Evolutionary conservation across 1,284 basidiomycete species (phyloP).

Genomic region (Bjerkandera adusta): DNA sequence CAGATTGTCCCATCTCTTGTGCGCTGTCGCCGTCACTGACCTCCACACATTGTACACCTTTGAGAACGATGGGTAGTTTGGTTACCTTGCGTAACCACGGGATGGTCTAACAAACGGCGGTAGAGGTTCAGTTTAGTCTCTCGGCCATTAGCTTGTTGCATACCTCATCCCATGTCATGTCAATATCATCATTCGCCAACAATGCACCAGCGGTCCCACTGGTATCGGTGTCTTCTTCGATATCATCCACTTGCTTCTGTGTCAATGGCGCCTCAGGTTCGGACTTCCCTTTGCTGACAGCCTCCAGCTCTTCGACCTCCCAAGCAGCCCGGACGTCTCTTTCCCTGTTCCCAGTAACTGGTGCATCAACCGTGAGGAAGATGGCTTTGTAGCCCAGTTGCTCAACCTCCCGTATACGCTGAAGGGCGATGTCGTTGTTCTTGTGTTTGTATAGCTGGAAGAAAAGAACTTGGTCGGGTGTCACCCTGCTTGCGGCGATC

Average conservation of each 20-base stretch:
- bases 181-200: constrained; percentile 58
- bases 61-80: constrained; percentile 80
- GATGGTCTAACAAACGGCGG: constrained; percentile 50
- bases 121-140: constrained; percentile 4
- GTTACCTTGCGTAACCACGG: constrained; percentile 78
- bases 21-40: constrained; percentile 33
- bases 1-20: neutral
- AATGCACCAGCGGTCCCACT: constrained; percentile 66
- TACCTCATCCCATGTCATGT: constrained; percentile 75
- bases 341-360: constrained; percentile 85
- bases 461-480: constrained; percentile 69
- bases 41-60: constrained; percentile 82
- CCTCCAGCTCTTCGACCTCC: constrained; percentile 59
- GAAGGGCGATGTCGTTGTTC: constrained; percentile 66
- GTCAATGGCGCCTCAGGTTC: constrained; percentile 27
- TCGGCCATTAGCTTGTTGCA: constrained; percentile 4
- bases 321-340: constrained; percentile 69
- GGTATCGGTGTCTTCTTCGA: constrained; percentile 37
- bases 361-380: constrained; percentile 89
- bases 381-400: constrained; percentile 79
- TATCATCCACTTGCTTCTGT: constrained; percentile 36
- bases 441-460: constrained; percentile 88
- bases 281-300: constrained; percentile 24
- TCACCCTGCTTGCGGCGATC: constrained; percentile 59
- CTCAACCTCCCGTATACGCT: constrained; percentile 73